Conservation (phyloP, 768 basidiomycete genomes). For the Lentinula detonsa region DNA sequence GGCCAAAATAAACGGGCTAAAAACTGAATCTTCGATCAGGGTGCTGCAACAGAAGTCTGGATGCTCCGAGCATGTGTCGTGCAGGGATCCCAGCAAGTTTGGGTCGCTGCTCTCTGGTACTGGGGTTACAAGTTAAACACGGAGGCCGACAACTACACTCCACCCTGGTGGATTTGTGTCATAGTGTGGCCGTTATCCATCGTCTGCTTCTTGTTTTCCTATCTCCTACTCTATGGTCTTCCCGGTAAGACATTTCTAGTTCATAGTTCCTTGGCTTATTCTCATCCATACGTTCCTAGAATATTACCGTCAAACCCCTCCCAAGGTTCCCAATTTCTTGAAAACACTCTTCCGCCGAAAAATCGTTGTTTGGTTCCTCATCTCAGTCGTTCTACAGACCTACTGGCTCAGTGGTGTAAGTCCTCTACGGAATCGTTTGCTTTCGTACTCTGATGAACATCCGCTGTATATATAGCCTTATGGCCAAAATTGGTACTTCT, state of each 20-base stretch:
- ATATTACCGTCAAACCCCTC: constrained; percentile 88
- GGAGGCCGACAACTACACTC: constrained; percentile 38
- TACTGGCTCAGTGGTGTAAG: constrained; percentile 86
- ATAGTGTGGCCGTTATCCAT: constrained; percentile 50
- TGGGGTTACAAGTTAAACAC: constrained; percentile 83
- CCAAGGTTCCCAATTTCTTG: constrained; percentile 91
- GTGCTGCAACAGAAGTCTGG: constrained; percentile 95
- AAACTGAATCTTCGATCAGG: constrained; percentile 33
- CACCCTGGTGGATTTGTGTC: constrained; percentile 66
- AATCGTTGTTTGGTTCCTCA: constrained; percentile 92
- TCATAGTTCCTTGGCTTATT: not conserved
- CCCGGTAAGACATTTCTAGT: constrained; percentile 47
- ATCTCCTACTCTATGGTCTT: constrained; percentile 70
- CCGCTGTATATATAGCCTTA: constrained; percentile 52
- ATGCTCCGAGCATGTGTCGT: constrained; percentile 86
- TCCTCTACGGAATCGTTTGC: constrained; percentile 12
- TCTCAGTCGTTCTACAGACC: constrained; percentile 86
- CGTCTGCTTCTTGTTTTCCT: constrained; percentile 50
- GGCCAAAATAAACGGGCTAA: not conserved
- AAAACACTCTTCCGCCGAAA: constrained; percentile 85
- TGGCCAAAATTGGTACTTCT: constrained; percentile 92
- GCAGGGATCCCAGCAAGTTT: constrained; percentile 92
- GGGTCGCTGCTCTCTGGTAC: constrained; percentile 95
- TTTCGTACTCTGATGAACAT: not conserved
- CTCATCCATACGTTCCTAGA: constrained; percentile 33